Percentiles rank a stretch among this genome's conserved stretches.
Conservation (phyloP, 2,329 filamentous ascomycete genomes). For the Lachnellula subtilissima region DNA sequence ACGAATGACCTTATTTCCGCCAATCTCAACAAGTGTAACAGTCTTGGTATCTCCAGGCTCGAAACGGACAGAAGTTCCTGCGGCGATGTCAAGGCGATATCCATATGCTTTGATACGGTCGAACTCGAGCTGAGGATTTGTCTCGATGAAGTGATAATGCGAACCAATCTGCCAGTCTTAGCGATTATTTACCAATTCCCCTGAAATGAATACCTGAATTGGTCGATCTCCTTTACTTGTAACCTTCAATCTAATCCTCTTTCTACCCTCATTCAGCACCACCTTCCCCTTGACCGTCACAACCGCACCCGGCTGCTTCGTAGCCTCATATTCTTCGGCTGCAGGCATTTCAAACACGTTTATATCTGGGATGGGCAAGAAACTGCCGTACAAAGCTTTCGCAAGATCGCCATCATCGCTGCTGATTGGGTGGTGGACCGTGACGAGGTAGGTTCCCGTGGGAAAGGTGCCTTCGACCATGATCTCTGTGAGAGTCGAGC, state of each 20-base stretch:
- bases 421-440: conserved; percentile 84
- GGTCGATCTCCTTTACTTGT: conserved; percentile 85
- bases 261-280: conserved; percentile 67
- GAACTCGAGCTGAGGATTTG: conserved; percentile 85
- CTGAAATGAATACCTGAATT: conserved; percentile 60
- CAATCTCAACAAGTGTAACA: conserved; percentile 84
- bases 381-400: conserved; percentile 86
- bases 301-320: conserved; percentile 73
- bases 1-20: conserved; percentile 70
- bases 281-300: conserved; percentile 63
- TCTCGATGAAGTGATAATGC: conserved; percentile 94
- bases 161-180: conserved; percentile 59
- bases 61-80: conserved; percentile 87
- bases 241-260: conserved; percentile 68
- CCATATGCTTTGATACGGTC: conserved; percentile 80
- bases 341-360: conserved; percentile 63
- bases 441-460: conserved; percentile 87
- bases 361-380: conserved; percentile 71
- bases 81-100: conserved; percentile 81
- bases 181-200: background rate
- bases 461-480: conserved; percentile 94
- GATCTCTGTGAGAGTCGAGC: conserved; percentile 72
- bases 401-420: conserved; percentile 80
- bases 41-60: conserved; percentile 92
- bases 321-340: conserved; percentile 59